Percentiles rank a stretch among this genome's conserved stretches.
phyloP scores from a whole-genome alignment of 2,329 filamentous ascomycete genomes.

The Zelopaecilomyces penicillatus region DNA sequence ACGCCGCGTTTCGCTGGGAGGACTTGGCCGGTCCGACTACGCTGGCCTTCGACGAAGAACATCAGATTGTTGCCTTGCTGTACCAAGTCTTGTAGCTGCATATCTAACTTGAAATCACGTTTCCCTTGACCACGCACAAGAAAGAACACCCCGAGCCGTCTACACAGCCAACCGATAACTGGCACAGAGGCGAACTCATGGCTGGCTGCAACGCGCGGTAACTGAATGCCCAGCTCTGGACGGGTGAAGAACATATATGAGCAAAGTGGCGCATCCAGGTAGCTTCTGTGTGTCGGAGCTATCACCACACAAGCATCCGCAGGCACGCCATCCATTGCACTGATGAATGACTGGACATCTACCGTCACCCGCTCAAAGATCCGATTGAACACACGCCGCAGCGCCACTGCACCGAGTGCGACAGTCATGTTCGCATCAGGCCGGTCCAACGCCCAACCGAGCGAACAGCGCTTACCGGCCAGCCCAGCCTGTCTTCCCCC shows the following conservation, averaged over 20 bases:
- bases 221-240: not conserved
- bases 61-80: not conserved
- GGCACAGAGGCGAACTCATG: not conserved
- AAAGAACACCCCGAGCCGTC: not conserved
- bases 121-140: not conserved
- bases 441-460: too few relatives aligned
- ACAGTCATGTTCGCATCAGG: not conserved
- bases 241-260: not conserved
- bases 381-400: not conserved
- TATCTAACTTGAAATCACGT: not conserved
- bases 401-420: not conserved
- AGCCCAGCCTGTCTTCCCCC: too few relatives aligned
- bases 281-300: not conserved
- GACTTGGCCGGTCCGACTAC: not conserved
- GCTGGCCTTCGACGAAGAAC: not conserved
- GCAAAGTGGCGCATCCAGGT: not conserved
- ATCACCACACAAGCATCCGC: not conserved
- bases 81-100: not conserved
- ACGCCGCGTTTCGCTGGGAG: not conserved
- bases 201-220: too few relatives aligned
- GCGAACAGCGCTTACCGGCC: too few relatives aligned
- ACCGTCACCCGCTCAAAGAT: not conserved
- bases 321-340: not conserved
- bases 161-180: not conserved
- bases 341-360: not conserved